Percentiles rank a stretch among this genome's conserved stretches.
These are phyloP conservation scores for Pisolithus marmoratus DNA, from an alignment of 768 basidiomycete genomes.

Conservation along the genomic window DNA sequence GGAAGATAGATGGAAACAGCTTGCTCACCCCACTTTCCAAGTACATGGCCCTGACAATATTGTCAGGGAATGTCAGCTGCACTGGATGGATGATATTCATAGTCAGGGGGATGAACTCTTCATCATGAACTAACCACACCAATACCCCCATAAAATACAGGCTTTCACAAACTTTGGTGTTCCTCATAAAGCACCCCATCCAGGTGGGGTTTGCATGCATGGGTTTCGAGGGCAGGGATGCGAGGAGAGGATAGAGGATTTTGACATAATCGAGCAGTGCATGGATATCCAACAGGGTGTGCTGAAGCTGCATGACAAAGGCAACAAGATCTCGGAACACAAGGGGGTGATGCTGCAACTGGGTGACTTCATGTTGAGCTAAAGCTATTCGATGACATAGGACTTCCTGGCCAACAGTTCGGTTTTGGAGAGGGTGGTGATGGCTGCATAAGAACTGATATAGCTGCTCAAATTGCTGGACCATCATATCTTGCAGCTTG, in stretches of 20 bases:
- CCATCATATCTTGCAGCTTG: too few relatives aligned
- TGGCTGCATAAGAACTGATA: too few relatives aligned
- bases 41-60: too few relatives aligned
- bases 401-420: too few relatives aligned
- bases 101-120: neutral
- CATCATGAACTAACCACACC: neutral
- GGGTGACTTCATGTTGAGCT: neutral
- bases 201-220: neutral
- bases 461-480: too few relatives aligned
- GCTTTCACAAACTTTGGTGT: neutral
- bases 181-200: constrained; percentile 11
- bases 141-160: constrained; percentile 6
- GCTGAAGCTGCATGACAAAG: constrained; percentile 2
- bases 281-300: constrained; percentile 2
- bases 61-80: too few relatives aligned
- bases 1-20: too few relatives aligned
- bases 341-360: neutral
- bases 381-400: too few relatives aligned
- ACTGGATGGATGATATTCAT: too few relatives aligned
- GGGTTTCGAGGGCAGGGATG: neutral
- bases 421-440: too few relatives aligned
- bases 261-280: constrained; percentile 6
- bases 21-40: too few relatives aligned
- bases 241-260: neutral
- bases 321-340: neutral